Percentiles rank a stretch among this genome's conserved stretches.
Conservation (phyloP, 2,329 filamentous ascomycete species). For the Colletotrichum theobromicola region DNA sequence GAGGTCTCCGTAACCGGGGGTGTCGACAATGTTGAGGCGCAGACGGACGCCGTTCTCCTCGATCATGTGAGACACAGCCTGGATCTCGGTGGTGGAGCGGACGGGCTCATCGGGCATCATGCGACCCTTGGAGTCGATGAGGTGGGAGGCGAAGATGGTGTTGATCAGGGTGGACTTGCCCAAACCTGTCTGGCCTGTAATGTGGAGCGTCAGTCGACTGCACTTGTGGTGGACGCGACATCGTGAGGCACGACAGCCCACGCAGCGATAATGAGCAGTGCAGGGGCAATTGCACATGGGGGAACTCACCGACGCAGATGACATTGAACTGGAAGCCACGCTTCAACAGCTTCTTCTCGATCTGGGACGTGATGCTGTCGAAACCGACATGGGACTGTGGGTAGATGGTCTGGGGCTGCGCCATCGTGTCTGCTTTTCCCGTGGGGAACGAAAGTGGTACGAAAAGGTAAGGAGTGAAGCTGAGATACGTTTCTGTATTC, state of each 20-base stretch:
- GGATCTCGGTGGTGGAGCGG: slow-evolving; percentile 96
- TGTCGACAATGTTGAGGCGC: slow-evolving; percentile 98
- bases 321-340: slow-evolving; percentile 99
- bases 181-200: slow-evolving; percentile 90
- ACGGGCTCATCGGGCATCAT: slow-evolving; percentile 91
- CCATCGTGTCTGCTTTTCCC: slow-evolving; percentile 47
- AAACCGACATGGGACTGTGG: slow-evolving; percentile 99
- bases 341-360: slow-evolving; percentile 99
- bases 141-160: slow-evolving; percentile 99
- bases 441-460: slow-evolving; percentile 33
- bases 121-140: slow-evolving; percentile 98
- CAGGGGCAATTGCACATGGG: neutral
- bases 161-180: slow-evolving; percentile 99
- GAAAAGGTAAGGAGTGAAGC: slow-evolving; percentile 33
- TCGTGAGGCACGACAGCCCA: neutral
- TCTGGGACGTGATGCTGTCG: slow-evolving; percentile 99
- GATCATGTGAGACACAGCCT: slow-evolving; percentile 97
- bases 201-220: slow-evolving; percentile 4
- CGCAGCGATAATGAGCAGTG: neutral
- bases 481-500: slow-evolving; percentile 30
- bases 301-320: slow-evolving; percentile 92
- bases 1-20: slow-evolving; percentile 95
- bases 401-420: slow-evolving; percentile 72
- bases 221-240: neutral
- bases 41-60: slow-evolving; percentile 99